Conservation (phyloP, 2,329 filamentous ascomycete genomes). For the Diaporthe velutina region DNA sequence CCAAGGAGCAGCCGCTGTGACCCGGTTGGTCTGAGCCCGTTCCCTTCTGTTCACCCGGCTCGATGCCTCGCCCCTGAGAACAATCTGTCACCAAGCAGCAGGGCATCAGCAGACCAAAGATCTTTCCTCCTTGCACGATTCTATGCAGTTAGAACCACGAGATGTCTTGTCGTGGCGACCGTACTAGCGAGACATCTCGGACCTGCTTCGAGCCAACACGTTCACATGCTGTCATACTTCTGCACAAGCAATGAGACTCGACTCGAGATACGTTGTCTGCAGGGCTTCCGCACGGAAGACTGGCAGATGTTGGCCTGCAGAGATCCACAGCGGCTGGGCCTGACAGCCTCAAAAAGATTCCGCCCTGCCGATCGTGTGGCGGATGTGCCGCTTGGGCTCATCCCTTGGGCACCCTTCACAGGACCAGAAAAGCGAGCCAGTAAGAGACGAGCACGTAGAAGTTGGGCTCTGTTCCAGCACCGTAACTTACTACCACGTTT, state of each 20-base stretch:
- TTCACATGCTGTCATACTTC: background rate
- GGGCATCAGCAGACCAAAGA: background rate
- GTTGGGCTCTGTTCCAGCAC: constrained; percentile 11
- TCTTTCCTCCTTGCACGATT: background rate
- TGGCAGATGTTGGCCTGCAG: background rate
- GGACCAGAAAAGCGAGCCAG: background rate
- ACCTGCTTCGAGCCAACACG: background rate
- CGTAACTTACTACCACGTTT: background rate
- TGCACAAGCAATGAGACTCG: background rate
- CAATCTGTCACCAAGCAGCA: background rate
- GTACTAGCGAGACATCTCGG: background rate
- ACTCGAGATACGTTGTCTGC: background rate
- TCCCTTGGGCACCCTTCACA: constrained; percentile 3
- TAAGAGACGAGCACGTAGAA: background rate
- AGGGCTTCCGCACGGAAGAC: background rate
- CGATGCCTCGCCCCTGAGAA: background rate
- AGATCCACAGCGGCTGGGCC: background rate
- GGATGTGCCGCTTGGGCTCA: background rate
- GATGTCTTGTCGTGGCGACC: background rate
- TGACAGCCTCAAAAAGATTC: background rate
- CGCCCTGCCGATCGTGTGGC: background rate
- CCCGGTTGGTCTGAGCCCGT: background rate
- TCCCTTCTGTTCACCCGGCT: background rate
- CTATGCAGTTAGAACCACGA: background rate
- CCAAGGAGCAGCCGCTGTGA: background rate